Percentiles rank a stretch among this genome's conserved stretches.
phyloP scores from a whole-genome alignment of 257 asterid genomes.

The Solanum clarkiae region DNA sequence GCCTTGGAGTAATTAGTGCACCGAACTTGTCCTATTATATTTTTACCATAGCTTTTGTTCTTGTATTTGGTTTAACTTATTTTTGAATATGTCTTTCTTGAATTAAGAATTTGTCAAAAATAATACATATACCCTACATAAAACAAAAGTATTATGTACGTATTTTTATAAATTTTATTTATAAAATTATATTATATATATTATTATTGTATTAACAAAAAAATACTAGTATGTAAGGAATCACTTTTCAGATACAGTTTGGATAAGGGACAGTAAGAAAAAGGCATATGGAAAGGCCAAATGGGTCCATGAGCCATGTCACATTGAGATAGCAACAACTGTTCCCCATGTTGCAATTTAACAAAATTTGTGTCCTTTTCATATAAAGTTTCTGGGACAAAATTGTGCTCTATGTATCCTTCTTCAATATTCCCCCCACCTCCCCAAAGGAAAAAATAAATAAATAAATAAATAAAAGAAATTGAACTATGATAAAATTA shows the following conservation, averaged over 20 bases:
- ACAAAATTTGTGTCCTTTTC: background rate
- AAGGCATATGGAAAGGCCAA: background rate
- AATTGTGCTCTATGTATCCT: background rate
- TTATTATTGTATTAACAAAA: background rate
- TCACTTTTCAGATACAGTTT: background rate
- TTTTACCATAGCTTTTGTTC: background rate
- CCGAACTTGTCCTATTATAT: background rate
- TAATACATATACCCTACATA: rapidly evolving
- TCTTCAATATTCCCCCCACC: background rate
- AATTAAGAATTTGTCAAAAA: background rate
- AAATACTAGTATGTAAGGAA: background rate
- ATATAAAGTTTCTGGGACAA: background rate
- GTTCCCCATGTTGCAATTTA: background rate
- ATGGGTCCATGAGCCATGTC: background rate
- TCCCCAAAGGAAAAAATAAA: background rate
- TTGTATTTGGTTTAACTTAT: background rate
- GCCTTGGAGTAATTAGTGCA: too few relatives aligned
- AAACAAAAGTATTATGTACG: background rate
- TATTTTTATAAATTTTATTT: background rate
- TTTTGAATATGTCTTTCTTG: background rate
- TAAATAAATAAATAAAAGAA: too few relatives aligned
- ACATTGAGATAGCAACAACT: background rate
- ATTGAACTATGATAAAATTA: background rate
- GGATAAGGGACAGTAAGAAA: background rate
- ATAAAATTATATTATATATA: background rate